Conservation (phyloP, 108 stramenopile species). For the Skeletonema grethae region DNA sequence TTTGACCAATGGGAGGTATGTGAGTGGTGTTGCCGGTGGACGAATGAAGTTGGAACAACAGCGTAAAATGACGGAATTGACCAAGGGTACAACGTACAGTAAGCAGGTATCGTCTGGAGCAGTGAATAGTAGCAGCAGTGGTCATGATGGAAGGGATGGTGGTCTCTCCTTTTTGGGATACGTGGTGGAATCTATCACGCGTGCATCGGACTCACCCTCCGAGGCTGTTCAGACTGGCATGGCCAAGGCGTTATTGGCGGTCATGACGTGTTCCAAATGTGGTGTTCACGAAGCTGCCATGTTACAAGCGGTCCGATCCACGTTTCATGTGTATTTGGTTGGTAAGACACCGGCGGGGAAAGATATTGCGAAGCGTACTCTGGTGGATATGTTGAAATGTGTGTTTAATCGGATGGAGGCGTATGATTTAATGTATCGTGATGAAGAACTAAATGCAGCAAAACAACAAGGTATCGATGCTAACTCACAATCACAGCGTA, state of each 20-base stretch:
- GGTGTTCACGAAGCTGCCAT: constrained; percentile 93
- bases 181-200: constrained; percentile 47
- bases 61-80: constrained; percentile 29
- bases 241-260: constrained; percentile 53
- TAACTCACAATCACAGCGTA: not conserved
- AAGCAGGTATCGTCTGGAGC: not conserved
- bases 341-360: constrained; percentile 70
- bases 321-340: constrained; percentile 96
- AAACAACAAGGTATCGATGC: not conserved
- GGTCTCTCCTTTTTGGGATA: constrained; percentile 40
- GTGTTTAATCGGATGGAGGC: constrained; percentile 95
- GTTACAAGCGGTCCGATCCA: constrained; percentile 86
- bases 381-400: constrained; percentile 89
- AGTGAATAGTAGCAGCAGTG: not conserved
- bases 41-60: constrained; percentile 49
- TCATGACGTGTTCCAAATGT: constrained; percentile 79
- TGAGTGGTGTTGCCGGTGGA: constrained; percentile 79
- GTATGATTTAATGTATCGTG: constrained; percentile 51
- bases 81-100: not conserved
- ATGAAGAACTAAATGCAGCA: not conserved
- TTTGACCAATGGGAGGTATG: constrained; percentile 56
- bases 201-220: constrained; percentile 42
- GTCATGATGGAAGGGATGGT: constrained; percentile 36
- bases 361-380: constrained; percentile 81
- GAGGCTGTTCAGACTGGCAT: constrained; percentile 63